Base-by-base conservation (phyloP, 192 early-diverging fungal genomes). In the Backusella macrospora region DNA sequence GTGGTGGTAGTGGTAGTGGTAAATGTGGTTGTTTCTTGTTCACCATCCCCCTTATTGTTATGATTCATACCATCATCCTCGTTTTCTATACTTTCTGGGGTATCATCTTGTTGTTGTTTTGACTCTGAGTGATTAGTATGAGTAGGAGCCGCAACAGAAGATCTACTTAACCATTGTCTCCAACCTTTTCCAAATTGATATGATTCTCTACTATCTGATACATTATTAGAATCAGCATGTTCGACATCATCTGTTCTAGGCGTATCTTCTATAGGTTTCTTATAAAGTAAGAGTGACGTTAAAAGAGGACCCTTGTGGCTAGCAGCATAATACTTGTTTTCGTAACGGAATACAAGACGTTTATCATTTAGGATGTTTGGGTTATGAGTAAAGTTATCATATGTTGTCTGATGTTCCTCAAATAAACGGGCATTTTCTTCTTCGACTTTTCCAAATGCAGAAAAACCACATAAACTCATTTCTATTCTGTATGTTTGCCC, bases 271-370 rank as follows among this genome's bases (percentile, higher is more conserved):
- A 71, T 47, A 8, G 75, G 75, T n/a, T 71, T 38, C 21, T 68
- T 49, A 79, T 88, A 93, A 2, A 89, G 82, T 2, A 90, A 72
- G 3, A 87, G 74, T 2, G 90, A 82, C 2, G 84, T 76, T 18
- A 96, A 76, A 52, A 92, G 77, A 18, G 93, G 93, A 9, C 83
- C 87, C 12, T 90, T 88, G 5, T 82, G 45, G 78, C n/a, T 72
- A 45, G 89, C 92, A 3, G 85, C 83, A 73, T 89, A 90, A 73
- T 92, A 95, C 16, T 84, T 75, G 18, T 83, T 83, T 47, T 90
- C 74, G 62, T 90, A 84, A 49, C 84, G 83, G 48, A 89, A 72
- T 10, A 91, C 82, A 4, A 92, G 76, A 12, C 77, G 59, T 10
- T 87, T 79, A 59, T 92, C 86, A 38, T 73, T 81, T 7, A 93